Evolutionary conservation across 2,329 filamentous ascomycete species (phyloP).

Genomic region (Ophiostoma tasmaniense): DNA sequence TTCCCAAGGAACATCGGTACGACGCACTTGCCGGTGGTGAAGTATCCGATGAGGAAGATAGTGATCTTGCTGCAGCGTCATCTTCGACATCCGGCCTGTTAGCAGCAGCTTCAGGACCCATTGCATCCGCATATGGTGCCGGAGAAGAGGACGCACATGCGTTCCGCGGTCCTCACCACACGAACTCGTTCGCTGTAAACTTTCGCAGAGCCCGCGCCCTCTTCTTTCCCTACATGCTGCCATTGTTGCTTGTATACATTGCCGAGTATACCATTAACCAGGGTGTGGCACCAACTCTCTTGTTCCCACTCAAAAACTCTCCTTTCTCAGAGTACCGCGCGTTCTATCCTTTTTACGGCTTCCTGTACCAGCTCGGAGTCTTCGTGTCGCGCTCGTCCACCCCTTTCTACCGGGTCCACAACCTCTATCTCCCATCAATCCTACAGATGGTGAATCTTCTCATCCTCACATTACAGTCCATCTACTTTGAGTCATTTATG

Average conservation of each 20-base stretch:
- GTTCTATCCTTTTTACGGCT: conserved; percentile 92
- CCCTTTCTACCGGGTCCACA: conserved; percentile 73
- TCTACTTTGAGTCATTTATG: conserved; percentile 61
- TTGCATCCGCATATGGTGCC: not conserved
- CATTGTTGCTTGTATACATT: conserved; percentile 83
- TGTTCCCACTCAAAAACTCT: conserved; percentile 69
- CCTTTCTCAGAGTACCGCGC: conserved; percentile 75
- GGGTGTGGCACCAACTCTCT: conserved; percentile 78
- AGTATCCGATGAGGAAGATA: conserved; percentile 24
- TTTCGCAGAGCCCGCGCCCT: conserved; percentile 60
- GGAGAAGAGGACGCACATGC: conserved; percentile 21
- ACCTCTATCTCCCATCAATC: conserved; percentile 72
- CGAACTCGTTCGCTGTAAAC: conserved; percentile 35
- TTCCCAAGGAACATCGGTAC: not conserved
- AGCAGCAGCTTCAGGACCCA: not conserved
- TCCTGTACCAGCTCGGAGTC: conserved; percentile 90
- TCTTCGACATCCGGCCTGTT: not conserved
- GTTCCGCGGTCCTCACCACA: not conserved
- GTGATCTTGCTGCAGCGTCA: conserved; percentile 16
- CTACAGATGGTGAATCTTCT: conserved; percentile 73
- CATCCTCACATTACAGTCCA: conserved; percentile 64
- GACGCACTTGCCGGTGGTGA: not conserved
- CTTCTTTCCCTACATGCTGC: conserved; percentile 78
- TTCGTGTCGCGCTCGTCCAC: conserved; percentile 90
- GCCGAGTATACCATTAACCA: conserved; percentile 98